These are phyloP conservation scores for Allium fistulosum DNA, from an alignment of 106 monocot species.

Conservation along the genomic window DNA sequence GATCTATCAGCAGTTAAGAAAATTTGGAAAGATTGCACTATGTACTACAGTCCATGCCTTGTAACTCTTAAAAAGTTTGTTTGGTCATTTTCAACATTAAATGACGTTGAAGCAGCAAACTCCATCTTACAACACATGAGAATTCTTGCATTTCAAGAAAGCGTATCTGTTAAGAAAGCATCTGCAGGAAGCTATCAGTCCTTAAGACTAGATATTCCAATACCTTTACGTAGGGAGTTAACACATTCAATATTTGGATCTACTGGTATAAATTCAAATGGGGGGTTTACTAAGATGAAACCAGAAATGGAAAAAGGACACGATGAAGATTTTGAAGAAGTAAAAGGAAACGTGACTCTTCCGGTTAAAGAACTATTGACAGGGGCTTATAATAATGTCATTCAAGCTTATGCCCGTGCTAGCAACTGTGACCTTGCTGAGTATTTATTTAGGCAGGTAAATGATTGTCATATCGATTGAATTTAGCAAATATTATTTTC, in stretches of 20 bases:
- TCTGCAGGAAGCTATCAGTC: constrained; percentile 31
- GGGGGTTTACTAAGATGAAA: constrained; percentile 4
- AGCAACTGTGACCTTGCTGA: constrained; percentile 44
- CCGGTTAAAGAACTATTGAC: constrained; percentile 27
- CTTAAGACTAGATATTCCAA: constrained; percentile 59
- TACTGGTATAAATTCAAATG: background rate
- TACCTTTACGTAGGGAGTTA: constrained; percentile 28
- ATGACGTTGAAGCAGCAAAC: constrained; percentile 45
- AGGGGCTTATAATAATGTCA: constrained; percentile 55
- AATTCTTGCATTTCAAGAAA: constrained; percentile 15
- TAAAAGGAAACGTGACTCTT: constrained; percentile 8
- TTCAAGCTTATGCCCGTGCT: constrained; percentile 36
- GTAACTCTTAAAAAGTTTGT: constrained; percentile 45
- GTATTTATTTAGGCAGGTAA: constrained; percentile 55
- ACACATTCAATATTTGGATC: constrained; percentile 13
- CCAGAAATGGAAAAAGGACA: constrained; percentile 4
- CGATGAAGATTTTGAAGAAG: background rate
- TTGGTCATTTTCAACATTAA: constrained; percentile 41
- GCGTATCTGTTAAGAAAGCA: constrained; percentile 24
- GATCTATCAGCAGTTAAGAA: constrained; percentile 43
- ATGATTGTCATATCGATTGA: too few relatives aligned
- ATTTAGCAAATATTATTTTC: too few relatives aligned
- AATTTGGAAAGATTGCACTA: constrained; percentile 57
- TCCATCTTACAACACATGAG: constrained; percentile 43
- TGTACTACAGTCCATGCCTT: constrained; percentile 56